These are phyloP conservation scores for Capsella bursapastoris DNA, from an alignment of 345 rosid genomes.

Conservation along the genomic window DNA sequence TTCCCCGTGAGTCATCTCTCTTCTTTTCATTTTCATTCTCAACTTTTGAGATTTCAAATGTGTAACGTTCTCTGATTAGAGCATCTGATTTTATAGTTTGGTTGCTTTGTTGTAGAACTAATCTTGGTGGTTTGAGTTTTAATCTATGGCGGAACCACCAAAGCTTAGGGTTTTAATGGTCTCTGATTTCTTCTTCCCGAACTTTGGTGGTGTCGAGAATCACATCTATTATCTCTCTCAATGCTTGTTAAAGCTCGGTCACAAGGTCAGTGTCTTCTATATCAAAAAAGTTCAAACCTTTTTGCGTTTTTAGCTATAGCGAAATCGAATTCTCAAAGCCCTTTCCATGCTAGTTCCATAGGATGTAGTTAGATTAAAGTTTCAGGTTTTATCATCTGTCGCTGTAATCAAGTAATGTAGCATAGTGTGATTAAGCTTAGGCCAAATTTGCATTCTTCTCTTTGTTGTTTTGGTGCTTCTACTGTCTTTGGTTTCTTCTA, in stretches of 20 bases:
- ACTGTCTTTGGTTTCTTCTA: background rate
- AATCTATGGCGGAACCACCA: slow-evolving; percentile 53
- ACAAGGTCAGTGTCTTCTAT: slow-evolving; percentile 62
- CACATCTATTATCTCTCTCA: slow-evolving; percentile 94
- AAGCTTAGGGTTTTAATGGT: slow-evolving; percentile 85
- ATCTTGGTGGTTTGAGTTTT: background rate
- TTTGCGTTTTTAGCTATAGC: background rate
- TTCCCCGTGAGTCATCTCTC: background rate
- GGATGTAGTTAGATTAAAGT: background rate
- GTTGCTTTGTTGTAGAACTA: background rate
- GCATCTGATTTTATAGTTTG: background rate
- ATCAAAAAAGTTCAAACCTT: background rate
- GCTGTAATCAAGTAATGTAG: background rate
- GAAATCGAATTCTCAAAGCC: background rate
- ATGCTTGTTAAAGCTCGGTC: slow-evolving; percentile 88
- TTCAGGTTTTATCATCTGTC: background rate
- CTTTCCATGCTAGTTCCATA: background rate
- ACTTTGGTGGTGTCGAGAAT: slow-evolving; percentile 94
- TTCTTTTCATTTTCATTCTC: too few relatives aligned
- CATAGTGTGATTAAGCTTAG: background rate
- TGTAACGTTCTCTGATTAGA: background rate
- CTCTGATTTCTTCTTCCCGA: slow-evolving; percentile 96
- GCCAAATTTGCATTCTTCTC: background rate
- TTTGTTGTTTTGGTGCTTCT: background rate
- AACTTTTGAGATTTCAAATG: background rate